Conservation (phyloP, 164 flowering plant species). For the Warburgia ugandensis region DNA sequence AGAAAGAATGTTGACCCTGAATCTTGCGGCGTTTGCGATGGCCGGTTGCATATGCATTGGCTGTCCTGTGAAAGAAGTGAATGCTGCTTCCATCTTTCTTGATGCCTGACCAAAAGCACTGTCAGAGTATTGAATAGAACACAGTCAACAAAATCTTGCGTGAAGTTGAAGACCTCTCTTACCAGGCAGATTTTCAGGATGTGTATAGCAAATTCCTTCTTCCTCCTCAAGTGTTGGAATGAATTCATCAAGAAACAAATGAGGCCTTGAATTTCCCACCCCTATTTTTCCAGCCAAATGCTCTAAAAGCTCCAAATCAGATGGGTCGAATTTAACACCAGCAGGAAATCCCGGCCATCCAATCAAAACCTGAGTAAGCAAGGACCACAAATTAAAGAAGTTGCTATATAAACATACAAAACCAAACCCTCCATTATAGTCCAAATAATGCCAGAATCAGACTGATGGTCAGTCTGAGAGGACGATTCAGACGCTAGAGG, state of each 20-base stretch:
- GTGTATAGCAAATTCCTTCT: slow-evolving; percentile 75
- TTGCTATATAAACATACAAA: slow-evolving; percentile 39
- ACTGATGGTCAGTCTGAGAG: too few species aligned
- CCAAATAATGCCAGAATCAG: too few species aligned
- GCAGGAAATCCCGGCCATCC: slow-evolving; percentile 93
- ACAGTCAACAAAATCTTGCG: not conserved
- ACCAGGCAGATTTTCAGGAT: slow-evolving; percentile 97
- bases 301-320: slow-evolving; percentile 66
- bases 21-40: slow-evolving; percentile 82
- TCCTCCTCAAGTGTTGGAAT: slow-evolving; percentile 71
- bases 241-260: slow-evolving; percentile 72
- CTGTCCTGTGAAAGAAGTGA: slow-evolving; percentile 70
- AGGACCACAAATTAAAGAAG: not conserved
- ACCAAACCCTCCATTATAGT: too few species aligned
- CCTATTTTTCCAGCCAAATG: slow-evolving; percentile 82
- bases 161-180: slow-evolving; percentile 12
- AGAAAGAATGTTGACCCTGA: slow-evolving; percentile 17
- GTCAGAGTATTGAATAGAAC: not conserved
- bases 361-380: slow-evolving; percentile 33
- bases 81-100: slow-evolving; percentile 72
- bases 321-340: slow-evolving; percentile 94
- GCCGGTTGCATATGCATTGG: slow-evolving; percentile 84
- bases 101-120: slow-evolving; percentile 45
- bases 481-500: too few species aligned
- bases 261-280: slow-evolving; percentile 42